A percentile compares a stretch with the other conserved stretches of the same genome.
phyloP scores from a whole-genome alignment of 495 filamentous ascomycete genomes.

The Lophiostoma macrostomum region DNA sequence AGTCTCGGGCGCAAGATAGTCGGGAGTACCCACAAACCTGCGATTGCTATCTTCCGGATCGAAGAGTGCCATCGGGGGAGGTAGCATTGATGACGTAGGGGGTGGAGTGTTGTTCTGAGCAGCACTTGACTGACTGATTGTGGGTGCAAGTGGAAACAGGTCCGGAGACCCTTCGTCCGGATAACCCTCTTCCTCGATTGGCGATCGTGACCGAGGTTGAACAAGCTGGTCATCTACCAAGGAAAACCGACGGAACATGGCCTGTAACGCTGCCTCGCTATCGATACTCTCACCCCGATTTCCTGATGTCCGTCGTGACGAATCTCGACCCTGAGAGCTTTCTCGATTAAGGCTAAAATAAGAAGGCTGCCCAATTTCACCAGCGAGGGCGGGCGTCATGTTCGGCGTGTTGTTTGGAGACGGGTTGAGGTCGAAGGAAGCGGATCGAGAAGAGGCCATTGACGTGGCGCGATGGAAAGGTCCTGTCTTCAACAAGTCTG shows the following conservation, averaged over 20 bases:
- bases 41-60: conserved; percentile 92
- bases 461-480: conserved; percentile 84
- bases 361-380: conserved; percentile 73
- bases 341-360: conserved; percentile 83
- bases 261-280: conserved; percentile 77
- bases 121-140: conserved; percentile 43
- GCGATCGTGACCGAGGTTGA: conserved; percentile 42
- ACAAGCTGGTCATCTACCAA: conserved; percentile 60
- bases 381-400: conserved; percentile 74
- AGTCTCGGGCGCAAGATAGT: conserved; percentile 95
- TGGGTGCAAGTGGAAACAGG: conserved; percentile 59
- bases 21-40: conserved; percentile 92
- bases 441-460: conserved; percentile 77
- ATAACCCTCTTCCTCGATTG: conserved; percentile 70
- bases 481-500: conserved; percentile 87
- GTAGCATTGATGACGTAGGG: conserved; percentile 71
- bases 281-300: conserved; percentile 89
- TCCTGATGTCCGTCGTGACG: conserved; percentile 74
- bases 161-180: conserved; percentile 69
- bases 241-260: conserved; percentile 81
- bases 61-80: conserved; percentile 92
- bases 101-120: conserved; percentile 57
- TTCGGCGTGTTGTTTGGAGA: conserved; percentile 82
- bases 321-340: conserved; percentile 63
- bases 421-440: conserved; percentile 80